Percentiles rank a stretch among this genome's conserved stretches.
These are phyloP conservation scores for Mortierella sp. DNA, from an alignment of 371 early-diverging fungal genomes.

Conservation along the genomic window DNA sequence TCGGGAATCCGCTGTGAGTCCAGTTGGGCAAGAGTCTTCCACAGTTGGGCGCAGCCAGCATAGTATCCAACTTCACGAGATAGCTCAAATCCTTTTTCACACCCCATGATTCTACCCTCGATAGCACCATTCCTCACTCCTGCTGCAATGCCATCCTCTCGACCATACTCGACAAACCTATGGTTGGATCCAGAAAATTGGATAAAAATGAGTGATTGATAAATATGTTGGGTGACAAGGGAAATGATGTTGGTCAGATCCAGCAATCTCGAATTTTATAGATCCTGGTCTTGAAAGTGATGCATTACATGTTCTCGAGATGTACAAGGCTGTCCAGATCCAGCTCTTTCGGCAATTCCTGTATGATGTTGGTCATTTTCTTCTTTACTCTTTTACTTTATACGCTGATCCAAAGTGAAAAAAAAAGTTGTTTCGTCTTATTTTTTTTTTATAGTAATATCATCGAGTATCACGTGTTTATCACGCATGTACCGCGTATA, in stretches of 20 bases:
- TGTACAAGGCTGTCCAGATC: constrained; percentile 71
- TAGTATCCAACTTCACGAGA: constrained; percentile 82
- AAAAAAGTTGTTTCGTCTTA: too few species aligned
- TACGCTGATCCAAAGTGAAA: background rate
- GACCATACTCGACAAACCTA: constrained; percentile 78
- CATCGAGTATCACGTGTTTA: too few species aligned
- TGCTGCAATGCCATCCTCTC: constrained; percentile 74
- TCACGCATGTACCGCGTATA: too few species aligned
- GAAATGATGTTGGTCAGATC: background rate
- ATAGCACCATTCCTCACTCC: constrained; percentile 71
- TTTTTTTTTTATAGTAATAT: too few species aligned
- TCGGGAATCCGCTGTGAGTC: constrained; percentile 61
- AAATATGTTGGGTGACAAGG: background rate
- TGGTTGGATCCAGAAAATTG: background rate
- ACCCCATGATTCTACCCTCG: constrained; percentile 82
- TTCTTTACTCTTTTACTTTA: background rate
- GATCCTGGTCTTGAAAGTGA: background rate
- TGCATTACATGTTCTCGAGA: constrained; percentile 72
- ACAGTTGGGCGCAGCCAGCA: constrained; percentile 74
- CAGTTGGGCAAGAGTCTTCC: constrained; percentile 62
- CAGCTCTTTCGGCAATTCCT: constrained; percentile 59
- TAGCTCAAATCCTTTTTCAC: constrained; percentile 78
- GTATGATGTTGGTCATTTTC: constrained; percentile 21
- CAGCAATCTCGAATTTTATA: background rate
- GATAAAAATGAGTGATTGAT: background rate